Evolutionary conservation across 2,329 filamentous ascomycete genomes (phyloP).

Genomic region (Talaromyces amestolkiae): DNA sequence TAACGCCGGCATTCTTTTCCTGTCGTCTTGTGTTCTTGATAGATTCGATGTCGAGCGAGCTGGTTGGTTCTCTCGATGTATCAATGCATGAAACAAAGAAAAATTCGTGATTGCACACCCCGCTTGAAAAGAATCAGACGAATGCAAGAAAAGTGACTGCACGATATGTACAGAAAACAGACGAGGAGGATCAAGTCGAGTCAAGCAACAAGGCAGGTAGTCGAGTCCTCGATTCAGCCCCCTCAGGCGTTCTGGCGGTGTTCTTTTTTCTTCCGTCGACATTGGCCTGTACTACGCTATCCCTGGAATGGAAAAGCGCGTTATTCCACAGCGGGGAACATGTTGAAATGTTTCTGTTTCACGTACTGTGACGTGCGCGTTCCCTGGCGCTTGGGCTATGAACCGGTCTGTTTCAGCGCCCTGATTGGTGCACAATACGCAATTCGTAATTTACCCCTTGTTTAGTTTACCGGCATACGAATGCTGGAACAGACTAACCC

Average conservation of each 20-base stretch:
- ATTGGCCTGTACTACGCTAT: background rate
- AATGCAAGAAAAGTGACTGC: background rate
- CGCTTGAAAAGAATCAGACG: background rate
- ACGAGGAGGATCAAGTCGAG: background rate
- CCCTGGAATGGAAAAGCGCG: background rate
- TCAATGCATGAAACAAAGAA: background rate
- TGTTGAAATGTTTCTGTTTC: background rate
- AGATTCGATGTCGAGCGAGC: background rate
- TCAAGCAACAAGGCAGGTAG: background rate
- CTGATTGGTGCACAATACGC: background rate
- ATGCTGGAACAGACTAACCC: background rate
- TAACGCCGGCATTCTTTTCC: background rate
- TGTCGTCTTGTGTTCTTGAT: background rate
- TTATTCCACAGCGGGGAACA: background rate
- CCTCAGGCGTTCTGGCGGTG: background rate
- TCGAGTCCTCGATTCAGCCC: background rate
- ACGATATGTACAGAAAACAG: background rate
- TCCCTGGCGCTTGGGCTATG: background rate
- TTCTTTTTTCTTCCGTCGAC: background rate
- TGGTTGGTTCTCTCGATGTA: background rate
- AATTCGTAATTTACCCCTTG: constrained; percentile 2
- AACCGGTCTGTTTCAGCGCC: background rate
- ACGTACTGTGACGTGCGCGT: background rate
- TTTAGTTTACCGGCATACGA: background rate
- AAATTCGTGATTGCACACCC: background rate